Conservation (phyloP, 2,329 filamentous ascomycete genomes). For the Elsinoe necatrix region DNA sequence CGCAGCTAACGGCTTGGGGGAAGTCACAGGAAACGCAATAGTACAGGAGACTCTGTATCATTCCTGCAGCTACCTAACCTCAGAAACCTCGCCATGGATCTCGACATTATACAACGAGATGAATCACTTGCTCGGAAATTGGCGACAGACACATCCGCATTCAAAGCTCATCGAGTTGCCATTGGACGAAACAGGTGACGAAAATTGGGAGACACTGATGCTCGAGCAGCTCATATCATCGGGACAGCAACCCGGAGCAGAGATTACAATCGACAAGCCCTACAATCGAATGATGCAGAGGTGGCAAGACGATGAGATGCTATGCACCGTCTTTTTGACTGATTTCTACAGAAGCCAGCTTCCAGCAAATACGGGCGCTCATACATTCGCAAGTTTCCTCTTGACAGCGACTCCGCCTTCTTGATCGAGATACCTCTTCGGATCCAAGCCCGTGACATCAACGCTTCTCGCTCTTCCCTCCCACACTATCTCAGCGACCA, state of each 20-base stretch:
- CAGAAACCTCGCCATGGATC: background rate
- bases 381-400: no score
- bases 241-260: background rate
- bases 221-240: background rate
- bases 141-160: no score
- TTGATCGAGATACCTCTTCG: background rate
- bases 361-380: no score
- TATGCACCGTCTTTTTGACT: background rate
- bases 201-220: background rate
- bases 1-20: background rate
- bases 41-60: background rate
- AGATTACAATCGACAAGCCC: background rate
- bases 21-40: background rate
- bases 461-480: conserved; percentile 13
- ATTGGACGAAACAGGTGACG: background rate
- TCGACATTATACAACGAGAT: background rate
- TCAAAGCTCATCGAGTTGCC: no score
- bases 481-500: conserved; percentile 15
- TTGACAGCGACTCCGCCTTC: no score
- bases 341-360: background rate
- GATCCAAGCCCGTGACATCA: background rate
- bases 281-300: background rate
- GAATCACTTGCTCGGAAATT: no score
- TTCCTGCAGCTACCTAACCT: background rate
- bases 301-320: background rate